Conservation (phyloP, 1,139 yeast genomes). For the Spathaspora sp. region DNA sequence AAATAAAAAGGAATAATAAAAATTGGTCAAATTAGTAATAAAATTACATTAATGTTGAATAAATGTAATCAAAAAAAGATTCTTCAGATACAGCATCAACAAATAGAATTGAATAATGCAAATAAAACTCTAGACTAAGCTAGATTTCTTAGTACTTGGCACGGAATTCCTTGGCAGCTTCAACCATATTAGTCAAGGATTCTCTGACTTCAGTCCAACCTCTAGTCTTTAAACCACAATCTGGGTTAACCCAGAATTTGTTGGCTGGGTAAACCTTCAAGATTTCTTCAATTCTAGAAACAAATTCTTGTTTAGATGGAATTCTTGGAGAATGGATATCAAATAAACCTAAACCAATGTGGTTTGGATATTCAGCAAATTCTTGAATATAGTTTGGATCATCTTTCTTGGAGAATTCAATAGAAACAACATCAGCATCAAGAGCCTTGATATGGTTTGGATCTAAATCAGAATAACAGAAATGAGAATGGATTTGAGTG, state of each 20-base stretch:
- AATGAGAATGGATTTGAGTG: conserved; percentile 99
- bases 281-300: conserved; percentile 89
- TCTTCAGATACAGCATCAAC: conserved; percentile 39
- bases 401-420: conserved; percentile 99
- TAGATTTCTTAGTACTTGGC: conserved; percentile 41
- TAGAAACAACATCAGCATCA: conserved; percentile 98
- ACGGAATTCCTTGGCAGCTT: conserved; percentile 97
- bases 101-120: conserved; percentile 36
- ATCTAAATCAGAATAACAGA: conserved; percentile 99
- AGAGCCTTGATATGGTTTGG: conserved; percentile 99
- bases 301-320: conserved; percentile 95
- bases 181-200: conserved; percentile 96
- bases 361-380: conserved; percentile 98
- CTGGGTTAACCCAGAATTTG: conserved; percentile 99
- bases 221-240: conserved; percentile 99
- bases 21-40: conserved; percentile 13
- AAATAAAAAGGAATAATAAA: conserved; percentile 12
- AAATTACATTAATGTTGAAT: conserved; percentile 68
- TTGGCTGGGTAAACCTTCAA: conserved; percentile 95
- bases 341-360: conserved; percentile 97
- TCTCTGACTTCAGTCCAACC: conserved; percentile 88
- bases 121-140: conserved; percentile 7
- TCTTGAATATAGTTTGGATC: conserved; percentile 97
- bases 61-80: conserved; percentile 43
- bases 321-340: conserved; percentile 99